Evolutionary conservation across 2,329 filamentous ascomycete genomes (phyloP).

Genomic region (Pyricularia grisea): DNA sequence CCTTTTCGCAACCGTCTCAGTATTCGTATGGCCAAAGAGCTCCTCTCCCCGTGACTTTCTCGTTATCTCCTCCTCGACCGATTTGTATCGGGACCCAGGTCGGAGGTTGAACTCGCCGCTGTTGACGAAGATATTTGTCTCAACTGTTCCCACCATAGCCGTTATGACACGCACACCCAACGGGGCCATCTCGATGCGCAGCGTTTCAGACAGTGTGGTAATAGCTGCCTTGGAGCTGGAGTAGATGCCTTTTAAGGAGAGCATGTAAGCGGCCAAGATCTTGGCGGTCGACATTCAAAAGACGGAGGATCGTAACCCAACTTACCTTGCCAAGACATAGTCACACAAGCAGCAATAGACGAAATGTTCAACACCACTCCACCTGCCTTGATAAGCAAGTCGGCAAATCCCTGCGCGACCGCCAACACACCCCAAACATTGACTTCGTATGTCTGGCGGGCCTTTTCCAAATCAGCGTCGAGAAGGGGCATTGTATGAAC

Average conservation of each 20-base stretch:
- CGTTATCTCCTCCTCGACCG: neutral
- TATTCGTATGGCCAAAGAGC: neutral
- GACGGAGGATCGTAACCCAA: neutral
- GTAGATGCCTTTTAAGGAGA: neutral
- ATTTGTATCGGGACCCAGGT: neutral
- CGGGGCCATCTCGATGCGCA: conserved; percentile 12
- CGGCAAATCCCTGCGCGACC: conserved; percentile 27
- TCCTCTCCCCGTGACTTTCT: neutral
- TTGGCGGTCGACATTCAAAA: neutral
- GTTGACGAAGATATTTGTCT: neutral
- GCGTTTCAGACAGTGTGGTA: conserved; percentile 7
- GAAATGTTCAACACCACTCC: neutral
- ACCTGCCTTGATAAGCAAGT: conserved; percentile 17
- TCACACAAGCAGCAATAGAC: neutral
- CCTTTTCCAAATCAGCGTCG: conserved; percentile 21
- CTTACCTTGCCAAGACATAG: neutral
- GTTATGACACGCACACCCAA: conserved; percentile 13
- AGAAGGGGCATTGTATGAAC: conserved; percentile 20
- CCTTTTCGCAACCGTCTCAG: neutral
- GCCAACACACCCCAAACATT: conserved; percentile 28
- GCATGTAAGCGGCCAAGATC: neutral
- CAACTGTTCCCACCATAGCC: conserved; percentile 9
- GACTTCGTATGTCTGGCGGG: conserved; percentile 22
- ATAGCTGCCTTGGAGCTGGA: conserved; percentile 11
- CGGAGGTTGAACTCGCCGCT: neutral